Evolutionary conservation across 2,329 filamentous ascomycete species (phyloP).

Genomic region (Penicillium glabrum): DNA sequence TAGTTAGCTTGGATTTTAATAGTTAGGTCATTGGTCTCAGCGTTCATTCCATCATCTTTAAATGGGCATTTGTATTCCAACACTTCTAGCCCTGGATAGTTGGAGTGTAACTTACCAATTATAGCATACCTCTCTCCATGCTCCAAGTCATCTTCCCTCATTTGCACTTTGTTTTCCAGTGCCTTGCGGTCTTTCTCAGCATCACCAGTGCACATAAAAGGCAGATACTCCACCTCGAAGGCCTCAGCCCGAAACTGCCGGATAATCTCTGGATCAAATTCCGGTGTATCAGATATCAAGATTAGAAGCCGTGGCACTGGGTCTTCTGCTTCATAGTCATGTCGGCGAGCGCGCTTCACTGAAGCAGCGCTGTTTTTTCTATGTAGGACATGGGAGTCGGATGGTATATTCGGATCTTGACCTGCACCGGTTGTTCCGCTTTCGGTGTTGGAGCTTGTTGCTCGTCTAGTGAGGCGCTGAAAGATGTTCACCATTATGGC

Average conservation of each 20-base stretch:
- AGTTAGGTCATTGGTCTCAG: neutral
- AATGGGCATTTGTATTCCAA: neutral
- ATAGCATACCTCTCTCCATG: conserved; percentile 59
- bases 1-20: neutral
- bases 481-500: conserved; percentile 22
- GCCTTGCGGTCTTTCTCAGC: conserved; percentile 51
- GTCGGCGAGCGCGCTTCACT: conserved; percentile 12
- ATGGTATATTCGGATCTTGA: neutral
- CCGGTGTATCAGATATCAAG: conserved; percentile 29
- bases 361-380: conserved; percentile 16
- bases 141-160: conserved; percentile 54
- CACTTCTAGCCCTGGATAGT: neutral
- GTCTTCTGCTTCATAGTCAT: conserved; percentile 11
- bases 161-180: conserved; percentile 50
- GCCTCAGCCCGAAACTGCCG: conserved; percentile 59
- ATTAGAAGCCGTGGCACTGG: conserved; percentile 26
- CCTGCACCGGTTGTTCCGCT: neutral
- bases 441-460: conserved; percentile 10
- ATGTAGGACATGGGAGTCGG: conserved; percentile 2
- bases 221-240: conserved; percentile 57
- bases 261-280: conserved; percentile 54
- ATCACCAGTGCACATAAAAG: conserved; percentile 35
- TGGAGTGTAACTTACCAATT: conserved; percentile 48
- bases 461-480: conserved; percentile 18
- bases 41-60: neutral